Evolutionary conservation across 2,329 filamentous ascomycete genomes (phyloP), one percentile per base, ranked within the genome.

Genomic region (Cryphonectria parasitica): DNA sequence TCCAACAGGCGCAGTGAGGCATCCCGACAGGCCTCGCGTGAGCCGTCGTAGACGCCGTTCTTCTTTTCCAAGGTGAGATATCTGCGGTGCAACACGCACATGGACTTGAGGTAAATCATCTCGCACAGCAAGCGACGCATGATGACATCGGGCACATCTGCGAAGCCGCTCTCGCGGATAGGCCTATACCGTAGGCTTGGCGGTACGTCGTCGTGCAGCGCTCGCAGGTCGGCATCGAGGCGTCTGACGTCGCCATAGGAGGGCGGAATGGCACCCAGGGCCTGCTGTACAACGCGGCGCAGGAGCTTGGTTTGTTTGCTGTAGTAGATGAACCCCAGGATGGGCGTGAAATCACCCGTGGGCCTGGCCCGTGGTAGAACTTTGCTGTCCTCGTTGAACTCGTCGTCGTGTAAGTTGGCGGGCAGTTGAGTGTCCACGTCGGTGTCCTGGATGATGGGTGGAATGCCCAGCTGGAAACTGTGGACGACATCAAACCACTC

Each of bases 21-120:
- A 13, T 82, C 79, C 15, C 83, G 78, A 58, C 83, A 85, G 0
- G 80, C 79, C 25, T 77, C 78, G 45, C 82, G 78, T 15, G 85
- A 86, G 61, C 75, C 71, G 28, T 77, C 78, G 68, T 80, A 85
- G 64, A 76, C 73, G 5, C 76, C 75, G 58, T 83, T 80, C 5
- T 80, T 77, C 70, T 81, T 81, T 45, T 81, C 79, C 34, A 76
- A 77, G 41, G 79, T 80, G 5, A 87, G 79, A 69, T 84, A 87
- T 3, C 81, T 81, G 0, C 86, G 80, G 75, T 87, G 85, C 22
- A 88, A 78, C 34, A 87, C 80, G 72, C 85, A 87, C 10, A 85
- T 77, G 22, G 80, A 82, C 73, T 85, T 86, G 67, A 82, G 79
- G 72, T 82, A 81, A 74, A 81, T 79, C 67, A 82, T 74, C 74